These are phyloP conservation scores for Sphagnurus paluster DNA, from an alignment of 1,284 basidiomycete genomes.

Conservation along the genomic window DNA sequence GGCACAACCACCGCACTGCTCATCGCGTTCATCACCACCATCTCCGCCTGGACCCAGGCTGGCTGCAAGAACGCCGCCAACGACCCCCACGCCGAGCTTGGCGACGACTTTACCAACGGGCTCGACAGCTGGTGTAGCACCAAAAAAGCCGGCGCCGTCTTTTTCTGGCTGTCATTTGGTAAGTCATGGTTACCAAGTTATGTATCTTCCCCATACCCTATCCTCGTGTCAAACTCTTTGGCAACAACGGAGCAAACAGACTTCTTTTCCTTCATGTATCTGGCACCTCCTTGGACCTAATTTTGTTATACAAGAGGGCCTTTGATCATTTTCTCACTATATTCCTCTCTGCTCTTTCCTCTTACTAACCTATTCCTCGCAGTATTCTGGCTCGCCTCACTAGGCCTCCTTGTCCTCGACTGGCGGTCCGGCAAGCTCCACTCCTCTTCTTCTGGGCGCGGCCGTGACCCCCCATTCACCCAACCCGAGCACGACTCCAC, in stretches of 20 bases:
- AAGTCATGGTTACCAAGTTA: constrained; percentile 11
- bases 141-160: constrained; percentile 84
- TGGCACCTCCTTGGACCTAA: no score
- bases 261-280: no score
- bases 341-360: constrained; percentile 6
- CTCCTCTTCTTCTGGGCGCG: constrained; percentile 33
- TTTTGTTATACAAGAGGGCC: no score
- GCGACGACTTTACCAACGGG: constrained; percentile 67
- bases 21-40: constrained; percentile 74
- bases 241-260: no score
- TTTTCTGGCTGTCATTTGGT: constrained; percentile 86
- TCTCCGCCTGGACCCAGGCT: constrained; percentile 76
- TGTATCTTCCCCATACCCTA: neutral
- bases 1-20: constrained; percentile 69
- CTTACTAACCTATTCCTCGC: constrained; percentile 10
- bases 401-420: constrained; percentile 62
- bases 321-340: no score
- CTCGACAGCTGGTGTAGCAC: constrained; percentile 84
- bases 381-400: constrained; percentile 70
- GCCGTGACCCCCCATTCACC: constrained; percentile 71
- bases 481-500: constrained; percentile 40
- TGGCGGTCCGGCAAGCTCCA: constrained; percentile 72
- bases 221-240: no score
- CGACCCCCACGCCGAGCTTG: constrained; percentile 69
- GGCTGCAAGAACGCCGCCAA: constrained; percentile 82